Conservation (phyloP, 2,329 filamentous ascomycete genomes). For the Whalleya microplaca region DNA sequence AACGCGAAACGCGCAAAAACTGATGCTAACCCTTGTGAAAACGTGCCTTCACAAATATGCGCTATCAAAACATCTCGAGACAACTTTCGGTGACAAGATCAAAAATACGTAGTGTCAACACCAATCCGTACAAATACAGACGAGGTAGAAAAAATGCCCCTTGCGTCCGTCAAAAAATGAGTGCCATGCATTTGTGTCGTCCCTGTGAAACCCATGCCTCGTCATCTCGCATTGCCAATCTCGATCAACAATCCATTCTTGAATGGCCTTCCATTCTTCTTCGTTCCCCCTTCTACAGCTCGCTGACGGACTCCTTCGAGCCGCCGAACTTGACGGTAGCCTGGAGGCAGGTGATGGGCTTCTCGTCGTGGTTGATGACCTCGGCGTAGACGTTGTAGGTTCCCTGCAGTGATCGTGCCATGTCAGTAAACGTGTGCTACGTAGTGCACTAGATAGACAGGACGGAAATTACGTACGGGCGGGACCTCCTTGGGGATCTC, state of each 20-base stretch:
- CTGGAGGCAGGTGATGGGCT: constrained; percentile 84
- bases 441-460: not conserved
- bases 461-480: constrained; percentile 63
- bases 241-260: not conserved
- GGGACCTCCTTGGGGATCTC: constrained; percentile 86
- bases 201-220: constrained; percentile 12
- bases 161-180: constrained; percentile 17
- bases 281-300: constrained; percentile 11
- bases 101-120: constrained; percentile 19
- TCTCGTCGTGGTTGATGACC: constrained; percentile 73
- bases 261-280: too few relatives aligned
- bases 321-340: constrained; percentile 69
- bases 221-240: constrained; percentile 3
- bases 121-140: constrained; percentile 22
- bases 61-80: constrained; percentile 13
- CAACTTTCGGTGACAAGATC: constrained; percentile 14
- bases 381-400: constrained; percentile 89
- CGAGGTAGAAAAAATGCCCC: constrained; percentile 10
- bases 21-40: not conserved
- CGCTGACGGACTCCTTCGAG: constrained; percentile 38
- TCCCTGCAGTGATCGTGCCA: constrained; percentile 57
- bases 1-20: too few relatives aligned
- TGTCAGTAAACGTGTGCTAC: not conserved
- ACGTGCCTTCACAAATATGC: constrained; percentile 14
- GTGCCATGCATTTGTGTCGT: constrained; percentile 24